Evolutionary conservation across 2,329 filamentous ascomycete genomes (phyloP), one percentile per base, ranked within the genome.

Genomic region (Aspergillus bombycis): DNA sequence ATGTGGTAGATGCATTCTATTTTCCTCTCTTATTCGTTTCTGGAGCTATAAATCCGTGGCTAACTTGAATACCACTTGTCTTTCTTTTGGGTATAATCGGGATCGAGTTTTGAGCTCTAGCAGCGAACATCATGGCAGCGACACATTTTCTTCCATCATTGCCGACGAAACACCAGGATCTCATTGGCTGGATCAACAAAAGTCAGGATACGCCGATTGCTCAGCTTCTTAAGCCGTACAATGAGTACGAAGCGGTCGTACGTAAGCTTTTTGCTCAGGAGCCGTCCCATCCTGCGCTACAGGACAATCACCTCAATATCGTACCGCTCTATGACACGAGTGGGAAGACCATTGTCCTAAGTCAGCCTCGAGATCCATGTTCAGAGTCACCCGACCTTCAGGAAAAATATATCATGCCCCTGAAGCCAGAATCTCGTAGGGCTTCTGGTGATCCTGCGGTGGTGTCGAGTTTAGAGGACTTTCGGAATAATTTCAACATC

Each of bases 401-500:
- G 45, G 72, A 75, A 23, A 75, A 73, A 53, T 80, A 78, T 55
- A 61, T 80, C 9, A 65, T 80, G 43, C 67, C 76, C 3, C 54
- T 80, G 45, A 65, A 71, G 21, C 60, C 70, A 0, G 81, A 87
- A 4, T 84, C 89, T 57, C 88, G 92, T 41, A 88, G 88, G 56
- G 70, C 81, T 0, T 79, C 87, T 72, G 89, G 86, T 6, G 85
- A 88, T 1, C 86, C 86, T 3, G 92, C 92, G 3, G 85, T 91
- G 4, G 91, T 94, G 0, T 74, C 83, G 28, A 85, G 85, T 14
- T 74, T 95, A 53, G 83, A 86, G 55, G 88, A 92, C 34, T 96
- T 95, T 70, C 88, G 89, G 73, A 85, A 86, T 56, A 94, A 95
- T 77, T 94, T 96, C 78, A 86, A 86, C 63, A 75, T 96, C 63